Percentiles rank a stretch among this genome's conserved stretches.
Evolutionary conservation across 108 stramenopile species (phyloP).

Genomic region (Nannochloropsis oceanica): DNA sequence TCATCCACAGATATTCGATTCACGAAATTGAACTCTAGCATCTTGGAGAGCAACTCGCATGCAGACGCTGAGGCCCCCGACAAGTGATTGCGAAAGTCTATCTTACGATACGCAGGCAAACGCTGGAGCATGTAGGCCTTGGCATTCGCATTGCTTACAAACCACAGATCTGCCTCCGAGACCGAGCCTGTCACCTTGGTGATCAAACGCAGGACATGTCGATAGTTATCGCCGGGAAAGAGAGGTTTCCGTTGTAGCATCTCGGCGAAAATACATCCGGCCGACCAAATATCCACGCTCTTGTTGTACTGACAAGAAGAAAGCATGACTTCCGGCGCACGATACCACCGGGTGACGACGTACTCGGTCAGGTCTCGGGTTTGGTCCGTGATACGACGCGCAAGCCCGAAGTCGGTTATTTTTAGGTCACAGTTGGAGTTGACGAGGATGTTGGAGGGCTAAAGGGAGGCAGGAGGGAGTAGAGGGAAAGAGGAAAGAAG

Average conservation of each 20-base stretch:
- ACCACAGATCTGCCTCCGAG: constrained; percentile 65
- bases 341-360: constrained; percentile 97
- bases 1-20: constrained; percentile 30
- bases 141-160: constrained; percentile 14
- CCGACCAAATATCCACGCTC: constrained; percentile 39
- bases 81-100: constrained; percentile 4
- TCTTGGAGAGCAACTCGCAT: constrained; percentile 60
- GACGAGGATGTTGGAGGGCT: constrained; percentile 87
- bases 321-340: constrained; percentile 86
- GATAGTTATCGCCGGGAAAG: constrained; percentile 39
- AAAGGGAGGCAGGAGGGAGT: constrained; percentile 30
- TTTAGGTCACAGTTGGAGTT: constrained; percentile 60
- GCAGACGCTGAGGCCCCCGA: constrained; percentile 34
- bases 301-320: constrained; percentile 24
- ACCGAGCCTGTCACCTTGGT: constrained; percentile 53
- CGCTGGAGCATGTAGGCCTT: background rate
- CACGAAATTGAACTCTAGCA: constrained; percentile 73
- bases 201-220: constrained; percentile 35
- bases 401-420: constrained; percentile 40
- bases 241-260: constrained; percentile 39
- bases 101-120: background rate
- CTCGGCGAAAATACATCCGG: constrained; percentile 43
- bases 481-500: too few relatives aligned
- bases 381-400: constrained; percentile 23
- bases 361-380: constrained; percentile 71